A percentile compares a stretch with the other conserved stretches of the same genome.
phyloP scores from a whole-genome alignment of 352 stramenopile genomes.

The Lagenidium giganteum region DNA sequence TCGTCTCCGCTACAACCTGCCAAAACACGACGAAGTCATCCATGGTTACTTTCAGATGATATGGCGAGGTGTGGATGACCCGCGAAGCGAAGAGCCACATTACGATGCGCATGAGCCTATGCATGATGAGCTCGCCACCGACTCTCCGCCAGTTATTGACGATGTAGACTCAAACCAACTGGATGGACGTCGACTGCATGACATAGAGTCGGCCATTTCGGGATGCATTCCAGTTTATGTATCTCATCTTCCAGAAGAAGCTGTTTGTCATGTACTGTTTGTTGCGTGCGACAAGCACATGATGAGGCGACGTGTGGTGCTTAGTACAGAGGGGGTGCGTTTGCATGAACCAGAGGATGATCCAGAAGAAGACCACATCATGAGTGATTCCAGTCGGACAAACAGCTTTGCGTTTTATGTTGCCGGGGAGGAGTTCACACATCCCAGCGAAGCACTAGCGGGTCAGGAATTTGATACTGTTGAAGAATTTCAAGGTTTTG shows the following conservation, averaged over 20 bases:
- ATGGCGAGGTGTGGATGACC: slow-evolving; percentile 38
- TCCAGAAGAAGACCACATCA: neutral
- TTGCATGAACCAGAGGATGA: slow-evolving; percentile 20
- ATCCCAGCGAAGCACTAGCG: slow-evolving; percentile 40
- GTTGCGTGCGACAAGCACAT: slow-evolving; percentile 51
- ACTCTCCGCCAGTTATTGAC: slow-evolving; percentile 9
- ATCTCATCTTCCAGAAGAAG: slow-evolving; percentile 30
- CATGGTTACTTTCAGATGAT: slow-evolving; percentile 67
- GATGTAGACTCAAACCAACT: slow-evolving; percentile 10
- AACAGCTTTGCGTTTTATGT: slow-evolving; percentile 39
- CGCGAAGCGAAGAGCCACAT: slow-evolving; percentile 45
- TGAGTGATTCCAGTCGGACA: neutral
- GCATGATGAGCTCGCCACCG: slow-evolving; percentile 33
- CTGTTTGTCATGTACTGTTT: slow-evolving; percentile 53
- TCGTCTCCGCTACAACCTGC: slow-evolving; percentile 41
- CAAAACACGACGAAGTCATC: slow-evolving; percentile 29
- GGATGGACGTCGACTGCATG: slow-evolving; percentile 17
- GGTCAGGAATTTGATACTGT: slow-evolving; percentile 41
- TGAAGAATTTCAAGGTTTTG: slow-evolving; percentile 46
- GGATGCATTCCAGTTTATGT: slow-evolving; percentile 41
- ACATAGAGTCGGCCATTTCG: slow-evolving; percentile 20
- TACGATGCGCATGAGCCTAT: slow-evolving; percentile 39
- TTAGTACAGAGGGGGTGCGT: slow-evolving; percentile 46
- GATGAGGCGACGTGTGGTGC: slow-evolving; percentile 48
- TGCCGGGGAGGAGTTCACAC: slow-evolving; percentile 44